Percentiles rank a stretch among this genome's conserved stretches.
These are phyloP conservation scores for Mycena galopus DNA, from an alignment of 768 basidiomycete species.

Conservation along the genomic window DNA sequence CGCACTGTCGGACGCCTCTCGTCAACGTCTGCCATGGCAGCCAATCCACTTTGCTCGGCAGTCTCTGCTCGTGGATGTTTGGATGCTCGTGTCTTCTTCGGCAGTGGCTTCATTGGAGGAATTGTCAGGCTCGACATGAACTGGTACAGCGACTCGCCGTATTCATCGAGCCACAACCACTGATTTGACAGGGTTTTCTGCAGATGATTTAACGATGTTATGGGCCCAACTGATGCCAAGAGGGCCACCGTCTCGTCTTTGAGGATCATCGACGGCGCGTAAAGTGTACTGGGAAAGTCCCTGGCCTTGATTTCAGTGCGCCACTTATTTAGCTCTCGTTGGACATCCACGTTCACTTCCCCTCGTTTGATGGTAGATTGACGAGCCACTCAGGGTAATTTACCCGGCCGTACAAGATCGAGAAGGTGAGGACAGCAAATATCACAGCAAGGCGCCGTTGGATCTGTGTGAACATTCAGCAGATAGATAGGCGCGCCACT, in stretches of 20 bases:
- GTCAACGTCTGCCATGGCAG: background rate
- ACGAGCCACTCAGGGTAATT: background rate
- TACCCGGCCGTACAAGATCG: constrained; percentile 5
- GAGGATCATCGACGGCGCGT: background rate
- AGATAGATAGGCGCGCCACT: background rate
- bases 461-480: background rate
- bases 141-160: background rate
- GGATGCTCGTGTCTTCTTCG: background rate
- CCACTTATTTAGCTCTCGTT: background rate
- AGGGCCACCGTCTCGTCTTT: constrained; percentile 4
- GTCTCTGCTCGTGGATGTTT: background rate
- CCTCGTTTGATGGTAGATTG: constrained; percentile 19
- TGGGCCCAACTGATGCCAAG: constrained; percentile 11
- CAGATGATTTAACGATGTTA: background rate
- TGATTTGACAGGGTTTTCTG: background rate
- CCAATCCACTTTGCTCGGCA: background rate
- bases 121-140: background rate
- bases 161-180: background rate
- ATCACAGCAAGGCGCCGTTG: constrained; percentile 19
- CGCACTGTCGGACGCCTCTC: background rate
- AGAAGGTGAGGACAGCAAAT: constrained; percentile 15
- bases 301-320: background rate
- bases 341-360: background rate
- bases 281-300: background rate
- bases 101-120: background rate